Percentiles rank a stretch among this genome's conserved stretches.
These are phyloP conservation scores for Catharanthus roseus DNA, from an alignment of 257 asterid genomes.

Conservation along the genomic window DNA sequence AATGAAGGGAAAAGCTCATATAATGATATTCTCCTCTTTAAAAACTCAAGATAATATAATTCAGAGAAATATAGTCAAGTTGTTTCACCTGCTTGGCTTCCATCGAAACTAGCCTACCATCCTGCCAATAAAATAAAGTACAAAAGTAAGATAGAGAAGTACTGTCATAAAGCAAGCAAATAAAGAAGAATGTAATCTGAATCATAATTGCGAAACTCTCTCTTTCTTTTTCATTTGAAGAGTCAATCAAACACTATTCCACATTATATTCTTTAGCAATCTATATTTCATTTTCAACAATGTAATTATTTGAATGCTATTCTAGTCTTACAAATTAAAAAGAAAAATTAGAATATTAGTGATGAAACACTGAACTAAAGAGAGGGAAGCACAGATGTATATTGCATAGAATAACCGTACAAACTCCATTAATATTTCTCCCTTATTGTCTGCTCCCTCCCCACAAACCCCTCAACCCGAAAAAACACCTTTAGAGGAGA, in stretches of 20 bases:
- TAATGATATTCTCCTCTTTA: not conserved
- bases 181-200: not conserved
- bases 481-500: not conserved
- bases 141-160: not conserved
- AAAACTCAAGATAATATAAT: not conserved
- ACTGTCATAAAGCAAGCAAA: not conserved
- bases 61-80: not conserved
- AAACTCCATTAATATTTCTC: not conserved
- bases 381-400: not conserved
- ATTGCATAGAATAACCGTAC: not conserved
- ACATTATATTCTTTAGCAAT: not conserved
- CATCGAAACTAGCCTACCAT: slow-evolving; percentile 53
- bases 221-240: not conserved
- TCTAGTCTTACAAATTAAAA: not conserved
- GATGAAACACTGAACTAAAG: not conserved
- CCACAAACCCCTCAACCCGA: not conserved
- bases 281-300: not conserved
- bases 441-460: not conserved
- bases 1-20: not conserved
- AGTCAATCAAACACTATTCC: not conserved
- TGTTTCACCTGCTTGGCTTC: slow-evolving; percentile 71
- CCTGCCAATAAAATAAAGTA: slow-evolving; percentile 38
- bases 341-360: not conserved
- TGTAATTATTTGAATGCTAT: too few species aligned
- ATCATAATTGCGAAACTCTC: not conserved